Evolutionary conservation across 345 rosid genomes (phyloP).

Genomic region (Lumnitzera littorea): DNA sequence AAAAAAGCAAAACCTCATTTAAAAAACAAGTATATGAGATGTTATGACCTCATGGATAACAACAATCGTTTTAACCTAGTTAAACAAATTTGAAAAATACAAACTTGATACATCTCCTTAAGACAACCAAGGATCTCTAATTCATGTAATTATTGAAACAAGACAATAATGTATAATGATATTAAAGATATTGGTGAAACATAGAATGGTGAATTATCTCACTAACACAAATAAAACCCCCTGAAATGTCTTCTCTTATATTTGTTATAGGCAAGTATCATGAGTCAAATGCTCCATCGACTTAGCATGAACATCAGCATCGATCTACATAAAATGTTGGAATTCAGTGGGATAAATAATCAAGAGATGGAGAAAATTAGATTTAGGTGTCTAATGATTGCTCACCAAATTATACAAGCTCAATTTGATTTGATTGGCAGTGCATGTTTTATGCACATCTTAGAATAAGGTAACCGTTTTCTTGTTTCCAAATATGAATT

Average conservation of each 20-base stretch:
- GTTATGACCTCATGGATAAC: too few species aligned
- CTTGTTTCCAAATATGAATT: constrained; percentile 16
- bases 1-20: too few species aligned
- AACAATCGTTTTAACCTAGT: too few species aligned
- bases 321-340: constrained; percentile 27
- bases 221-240: constrained; percentile 70
- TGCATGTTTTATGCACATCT: constrained; percentile 17
- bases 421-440: constrained; percentile 18
- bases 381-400: background rate
- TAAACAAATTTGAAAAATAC: too few species aligned
- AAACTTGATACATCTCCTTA: constrained; percentile 9
- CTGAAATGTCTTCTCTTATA: constrained; percentile 53
- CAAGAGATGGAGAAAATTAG: background rate
- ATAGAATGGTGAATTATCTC: constrained; percentile 10
- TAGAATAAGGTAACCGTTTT: constrained; percentile 16
- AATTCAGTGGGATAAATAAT: background rate
- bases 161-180: background rate
- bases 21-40: too few species aligned
- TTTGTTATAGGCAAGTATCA: constrained; percentile 58
- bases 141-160: background rate
- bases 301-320: constrained; percentile 59
- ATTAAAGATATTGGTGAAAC: background rate
- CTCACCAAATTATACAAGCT: constrained; percentile 34
- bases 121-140: constrained; percentile 24
- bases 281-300: constrained; percentile 65